Evolutionary conservation across 139 green algal species (phyloP), one percentile per base, ranked within the genome.

Genomic region (Yamagishiella unicocca): DNA sequence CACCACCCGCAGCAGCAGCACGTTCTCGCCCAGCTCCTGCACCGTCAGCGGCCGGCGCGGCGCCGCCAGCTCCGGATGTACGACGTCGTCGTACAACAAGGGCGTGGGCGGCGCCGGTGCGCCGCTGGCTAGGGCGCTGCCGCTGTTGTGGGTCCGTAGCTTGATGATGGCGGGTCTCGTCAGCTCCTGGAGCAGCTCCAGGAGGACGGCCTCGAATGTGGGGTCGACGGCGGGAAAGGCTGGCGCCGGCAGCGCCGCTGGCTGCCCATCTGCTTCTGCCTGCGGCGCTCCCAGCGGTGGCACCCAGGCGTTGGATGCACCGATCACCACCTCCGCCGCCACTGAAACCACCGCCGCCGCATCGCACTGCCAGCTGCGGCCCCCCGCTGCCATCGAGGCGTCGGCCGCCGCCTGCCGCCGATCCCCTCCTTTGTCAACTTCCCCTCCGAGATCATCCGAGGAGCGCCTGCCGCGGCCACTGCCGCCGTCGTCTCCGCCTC

Each of bases 311-410:
- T 73, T 54, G 5, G 93, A 97, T 0, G 95, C 93, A 0, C 95
- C 95, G 76, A 94, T 93, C 14, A 95, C 2, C 35, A 96, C 79
- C 89, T 97, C 94, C 29, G 93, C 43, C 2, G 90, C 31, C 29
- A 95, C 90, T 4, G 66, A 73, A 22, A 90, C 92, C 19, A 89
- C 70, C 38, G 91, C 82, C 27, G 92, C 93, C 33, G 81, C 66
- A 21, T 77, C 83, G 10, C 43, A 70, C 77, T 87, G 88, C 88
- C 88, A 91, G 67, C 77, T 87, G 62, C 7, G 27, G 3, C 24
- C 55, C 21, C 54, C 37, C 24, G 4, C 22, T n/a, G 58, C 22
- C 58, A 24, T 22, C 22, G 22, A 10, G 4, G 38, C 70, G 10
- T 17, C 17, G 24, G 55, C 35, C 61, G 79, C 31, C n/a, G 14